Evolutionary conservation across 2,329 filamentous ascomycete genomes (phyloP).

Genomic region (Pestalotiopsis sp.): DNA sequence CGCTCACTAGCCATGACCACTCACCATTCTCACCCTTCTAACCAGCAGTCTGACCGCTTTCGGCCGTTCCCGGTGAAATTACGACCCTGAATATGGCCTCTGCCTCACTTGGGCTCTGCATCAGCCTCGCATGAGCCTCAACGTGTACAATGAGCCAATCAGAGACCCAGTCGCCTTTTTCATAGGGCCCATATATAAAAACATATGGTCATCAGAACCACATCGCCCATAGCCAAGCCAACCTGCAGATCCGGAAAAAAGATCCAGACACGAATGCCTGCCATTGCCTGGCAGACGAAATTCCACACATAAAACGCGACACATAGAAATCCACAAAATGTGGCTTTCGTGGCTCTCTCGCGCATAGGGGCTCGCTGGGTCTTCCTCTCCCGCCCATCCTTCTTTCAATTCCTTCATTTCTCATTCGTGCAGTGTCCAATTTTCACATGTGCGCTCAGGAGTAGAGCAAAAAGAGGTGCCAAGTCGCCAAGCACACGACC

Average conservation of each 20-base stretch:
- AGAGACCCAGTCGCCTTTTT: background rate
- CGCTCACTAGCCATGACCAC: background rate
- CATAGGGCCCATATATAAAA: background rate
- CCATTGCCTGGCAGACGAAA: background rate
- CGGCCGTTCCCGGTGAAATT: background rate
- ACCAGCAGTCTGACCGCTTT: background rate
- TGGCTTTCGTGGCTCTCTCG: background rate
- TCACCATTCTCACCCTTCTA: background rate
- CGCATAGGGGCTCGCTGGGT: background rate
- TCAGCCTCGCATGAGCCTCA: background rate
- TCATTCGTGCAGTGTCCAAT: background rate
- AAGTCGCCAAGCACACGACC: background rate
- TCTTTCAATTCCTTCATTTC: constrained; percentile 15
- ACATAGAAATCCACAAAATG: background rate
- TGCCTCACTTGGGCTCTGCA: background rate
- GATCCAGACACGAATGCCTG: background rate
- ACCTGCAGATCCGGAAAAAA: background rate
- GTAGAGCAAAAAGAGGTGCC: background rate
- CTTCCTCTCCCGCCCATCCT: constrained; percentile 13
- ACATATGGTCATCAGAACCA: background rate
- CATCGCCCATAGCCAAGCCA: background rate
- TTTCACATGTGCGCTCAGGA: background rate
- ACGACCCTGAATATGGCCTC: background rate
- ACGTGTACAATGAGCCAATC: background rate
- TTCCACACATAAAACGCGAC: background rate